Evolutionary conservation across 345 rosid genomes (phyloP), one percentile per base, ranked within the genome.

Genomic region (Heritiera littoralis): DNA sequence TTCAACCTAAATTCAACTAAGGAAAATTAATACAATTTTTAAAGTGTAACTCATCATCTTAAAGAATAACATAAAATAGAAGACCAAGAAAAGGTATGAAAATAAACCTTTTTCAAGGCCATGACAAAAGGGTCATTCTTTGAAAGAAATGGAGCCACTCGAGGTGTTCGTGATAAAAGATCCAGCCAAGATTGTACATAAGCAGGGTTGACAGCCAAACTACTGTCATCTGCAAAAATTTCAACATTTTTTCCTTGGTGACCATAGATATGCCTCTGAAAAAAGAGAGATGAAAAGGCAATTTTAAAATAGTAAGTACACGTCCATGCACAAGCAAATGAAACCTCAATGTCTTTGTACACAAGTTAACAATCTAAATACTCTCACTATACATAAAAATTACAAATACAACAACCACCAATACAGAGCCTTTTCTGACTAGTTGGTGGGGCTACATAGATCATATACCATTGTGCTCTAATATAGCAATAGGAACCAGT

Each of bases 121-220:
- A 84, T 79, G 78, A 96, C 82, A 72, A 96, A 84, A 15, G 97
- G 97, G 77, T 96, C 95, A 64, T 91, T 89, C 93, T 96, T 96
- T 69, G 95, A 84, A 61, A 96, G 89, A 84, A 92, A 91, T 23
- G 99, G 99, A 43, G 97, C 98, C 81, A 96, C 97, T 75, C 98
- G 94, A 85, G 98, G 97, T 66, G 97, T 94, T 82, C 61, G 90
- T 81, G 97, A 94, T 87, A 96, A 84, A 67, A 96, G 87, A 86
- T 90, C 93, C 87, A 92, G 85, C 99, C 97, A 96, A 75, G 95
- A 89, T 74, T 81, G 77, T 59, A 96, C 77, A 76, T 94, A 94
- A 77, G 88, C 87, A 38, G 95, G 95, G 82, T 87, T 91, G 52
- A 94, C 91, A 78, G 95, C 93, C 86, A 94, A 88, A 86, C 97